A percentile compares a stretch with the other conserved stretches of the same genome.
These are phyloP conservation scores for Waltiozyma sp. DNA, from an alignment of 1,139 yeast genomes.

Conservation along the genomic window DNA sequence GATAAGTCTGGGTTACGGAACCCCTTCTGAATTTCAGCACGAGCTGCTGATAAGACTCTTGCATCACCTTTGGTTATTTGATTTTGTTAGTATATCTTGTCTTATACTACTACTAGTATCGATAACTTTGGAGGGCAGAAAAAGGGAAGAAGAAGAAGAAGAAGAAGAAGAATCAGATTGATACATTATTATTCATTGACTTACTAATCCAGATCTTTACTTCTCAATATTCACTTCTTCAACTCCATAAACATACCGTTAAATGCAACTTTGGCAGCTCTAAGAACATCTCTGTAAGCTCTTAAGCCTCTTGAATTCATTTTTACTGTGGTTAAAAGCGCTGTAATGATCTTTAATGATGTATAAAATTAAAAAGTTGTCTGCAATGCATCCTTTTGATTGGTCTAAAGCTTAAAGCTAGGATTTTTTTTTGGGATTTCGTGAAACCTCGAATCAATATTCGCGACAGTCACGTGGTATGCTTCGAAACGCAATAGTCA, in stretches of 20 bases:
- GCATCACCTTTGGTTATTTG: slow-evolving; percentile 29
- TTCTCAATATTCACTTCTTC: too few relatives aligned
- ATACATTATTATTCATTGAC: neutral
- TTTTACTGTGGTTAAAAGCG: neutral
- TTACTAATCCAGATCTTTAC: neutral
- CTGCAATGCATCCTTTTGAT: neutral
- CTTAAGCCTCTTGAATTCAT: slow-evolving; percentile 24
- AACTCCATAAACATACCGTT: slow-evolving; percentile 18
- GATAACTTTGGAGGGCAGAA: too few relatives aligned
- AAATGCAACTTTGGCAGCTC: slow-evolving; percentile 67
- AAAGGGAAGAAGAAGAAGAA: neutral
- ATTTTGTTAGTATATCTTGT: neutral
- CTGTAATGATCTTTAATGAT: neutral
- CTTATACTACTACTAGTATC: too few relatives aligned
- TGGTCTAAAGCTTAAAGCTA: neutral
- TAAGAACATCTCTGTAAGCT: slow-evolving; percentile 59
- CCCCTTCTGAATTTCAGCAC: slow-evolving; percentile 51
- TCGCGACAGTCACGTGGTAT: too few relatives aligned
- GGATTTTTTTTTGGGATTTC: neutral
- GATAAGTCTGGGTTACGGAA: slow-evolving; percentile 35
- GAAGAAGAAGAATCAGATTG: neutral
- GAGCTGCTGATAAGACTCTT: slow-evolving; percentile 48
- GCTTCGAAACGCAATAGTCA: too few relatives aligned
- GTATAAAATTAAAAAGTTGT: too few relatives aligned
- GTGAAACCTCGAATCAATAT: too few relatives aligned